Evolutionary conservation across 331 rosid species (phyloP).

Genomic region (Rhamnella rubrinervis): DNA sequence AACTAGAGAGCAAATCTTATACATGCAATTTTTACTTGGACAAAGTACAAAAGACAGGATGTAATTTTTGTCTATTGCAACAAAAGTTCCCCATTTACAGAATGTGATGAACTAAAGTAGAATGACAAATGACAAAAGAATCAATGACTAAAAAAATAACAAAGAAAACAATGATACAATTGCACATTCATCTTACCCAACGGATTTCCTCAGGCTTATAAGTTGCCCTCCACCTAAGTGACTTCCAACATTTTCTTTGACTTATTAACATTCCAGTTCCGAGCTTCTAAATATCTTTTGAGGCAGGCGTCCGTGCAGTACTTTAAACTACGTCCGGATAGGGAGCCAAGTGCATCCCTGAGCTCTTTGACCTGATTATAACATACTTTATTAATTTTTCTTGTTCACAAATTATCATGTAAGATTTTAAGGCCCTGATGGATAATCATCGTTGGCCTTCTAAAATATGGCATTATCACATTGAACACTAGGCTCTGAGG

Average conservation of each 20-base stretch:
- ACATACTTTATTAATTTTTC: neutral
- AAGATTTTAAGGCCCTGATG: slow-evolving; percentile 7
- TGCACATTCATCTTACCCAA: slow-evolving; percentile 52
- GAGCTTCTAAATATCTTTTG: slow-evolving; percentile 77
- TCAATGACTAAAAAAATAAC: neutral
- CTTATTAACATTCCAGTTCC: slow-evolving; percentile 79
- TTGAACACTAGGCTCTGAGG: too few relatives aligned
- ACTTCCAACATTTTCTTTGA: slow-evolving; percentile 76
- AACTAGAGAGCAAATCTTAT: too few relatives aligned
- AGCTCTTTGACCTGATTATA: slow-evolving; percentile 64
- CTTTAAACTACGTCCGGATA: slow-evolving; percentile 61
- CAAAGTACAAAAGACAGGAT: too few relatives aligned
- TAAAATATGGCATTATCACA: too few relatives aligned
- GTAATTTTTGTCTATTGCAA: too few relatives aligned
- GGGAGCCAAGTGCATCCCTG: slow-evolving; percentile 56
- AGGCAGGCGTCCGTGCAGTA: slow-evolving; percentile 75
- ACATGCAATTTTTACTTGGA: too few relatives aligned
- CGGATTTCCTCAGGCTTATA: slow-evolving; percentile 88
- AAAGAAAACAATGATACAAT: neutral
- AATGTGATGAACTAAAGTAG: neutral
- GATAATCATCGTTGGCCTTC: neutral
- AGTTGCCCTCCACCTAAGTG: slow-evolving; percentile 79
- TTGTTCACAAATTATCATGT: neutral
- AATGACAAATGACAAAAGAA: neutral
- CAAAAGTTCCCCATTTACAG: too few relatives aligned